Evolutionary conservation across 305 asterid genomes (phyloP).

Genomic region (Fraxinus platypoda): DNA sequence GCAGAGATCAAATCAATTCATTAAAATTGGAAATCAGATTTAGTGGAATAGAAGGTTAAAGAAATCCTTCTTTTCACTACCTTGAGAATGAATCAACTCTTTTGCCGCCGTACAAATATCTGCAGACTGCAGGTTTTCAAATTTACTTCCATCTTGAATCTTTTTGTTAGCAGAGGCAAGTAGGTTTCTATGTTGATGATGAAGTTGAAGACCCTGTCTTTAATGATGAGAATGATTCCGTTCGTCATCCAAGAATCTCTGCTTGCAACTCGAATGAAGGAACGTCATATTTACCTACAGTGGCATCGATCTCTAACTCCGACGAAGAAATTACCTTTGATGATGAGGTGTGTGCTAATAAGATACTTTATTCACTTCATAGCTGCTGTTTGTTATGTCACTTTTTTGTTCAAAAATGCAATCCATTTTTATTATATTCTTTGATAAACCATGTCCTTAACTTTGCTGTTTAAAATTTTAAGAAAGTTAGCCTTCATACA

Average conservation of each 20-base stretch:
- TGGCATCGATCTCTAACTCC: conserved; percentile 35
- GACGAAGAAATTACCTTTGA: conserved; percentile 56
- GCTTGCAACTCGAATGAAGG: conserved; percentile 31
- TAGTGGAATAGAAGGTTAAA: conserved; percentile 3
- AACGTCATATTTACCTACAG: conserved; percentile 28
- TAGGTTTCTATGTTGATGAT: conserved; percentile 40
- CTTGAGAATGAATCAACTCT: background rate
- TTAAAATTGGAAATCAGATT: conserved; percentile 1
- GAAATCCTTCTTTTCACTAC: background rate
- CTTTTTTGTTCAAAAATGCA: conserved; percentile 2
- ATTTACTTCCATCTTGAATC: conserved; percentile 22
- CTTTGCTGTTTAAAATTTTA: conserved; percentile 23
- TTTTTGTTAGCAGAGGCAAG: conserved; percentile 41
- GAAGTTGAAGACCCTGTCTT: conserved; percentile 69
- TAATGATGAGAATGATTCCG: conserved; percentile 36
- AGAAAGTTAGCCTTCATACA: conserved; percentile 33
- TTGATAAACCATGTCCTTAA: conserved; percentile 7
- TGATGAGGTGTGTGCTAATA: conserved; percentile 34
- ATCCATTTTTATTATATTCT: background rate
- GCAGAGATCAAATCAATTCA: background rate
- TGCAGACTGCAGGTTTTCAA: background rate
- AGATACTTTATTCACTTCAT: background rate
- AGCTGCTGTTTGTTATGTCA: background rate
- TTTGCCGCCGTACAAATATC: background rate
- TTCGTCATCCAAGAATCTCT: conserved; percentile 24